phyloP scores from a whole-genome alignment of 257 asterid genomes.

The Forsythia suspensa region DNA sequence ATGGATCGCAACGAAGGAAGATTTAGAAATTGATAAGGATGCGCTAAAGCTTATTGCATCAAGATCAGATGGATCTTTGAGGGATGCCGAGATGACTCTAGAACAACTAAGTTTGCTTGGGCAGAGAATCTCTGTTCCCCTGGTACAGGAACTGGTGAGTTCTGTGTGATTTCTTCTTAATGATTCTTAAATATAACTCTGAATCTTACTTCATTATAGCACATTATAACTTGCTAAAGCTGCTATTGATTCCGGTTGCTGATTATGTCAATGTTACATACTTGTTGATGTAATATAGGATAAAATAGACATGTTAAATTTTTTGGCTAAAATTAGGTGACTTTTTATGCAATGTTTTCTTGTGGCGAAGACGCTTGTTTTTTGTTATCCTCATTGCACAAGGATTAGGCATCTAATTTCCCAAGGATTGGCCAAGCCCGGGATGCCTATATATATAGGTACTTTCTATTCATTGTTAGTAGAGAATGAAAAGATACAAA shows the following conservation, averaged over 20 bases:
- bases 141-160: conserved; percentile 71
- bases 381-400: neutral
- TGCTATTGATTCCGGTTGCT: neutral
- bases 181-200: neutral
- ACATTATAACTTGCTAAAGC: neutral
- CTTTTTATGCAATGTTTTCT: neutral
- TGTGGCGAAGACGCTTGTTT: neutral
- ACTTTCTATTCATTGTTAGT: neutral
- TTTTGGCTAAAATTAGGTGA: neutral
- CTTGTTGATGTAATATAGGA: neutral
- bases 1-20: conserved; percentile 79
- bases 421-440: neutral
- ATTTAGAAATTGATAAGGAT: conserved; percentile 67
- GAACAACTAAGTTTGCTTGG: conserved; percentile 89
- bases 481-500: neutral
- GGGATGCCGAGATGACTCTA: conserved; percentile 96
- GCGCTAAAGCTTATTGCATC: conserved; percentile 89
- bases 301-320: neutral
- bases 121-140: conserved; percentile 65
- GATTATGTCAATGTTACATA: neutral
- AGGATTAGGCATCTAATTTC: neutral
- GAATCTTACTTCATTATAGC: neutral
- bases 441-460: neutral
- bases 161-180: neutral
- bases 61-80: conserved; percentile 81